phyloP scores from a whole-genome alignment of 345 rosid genomes.

The Cardamine resedifolia region DNA sequence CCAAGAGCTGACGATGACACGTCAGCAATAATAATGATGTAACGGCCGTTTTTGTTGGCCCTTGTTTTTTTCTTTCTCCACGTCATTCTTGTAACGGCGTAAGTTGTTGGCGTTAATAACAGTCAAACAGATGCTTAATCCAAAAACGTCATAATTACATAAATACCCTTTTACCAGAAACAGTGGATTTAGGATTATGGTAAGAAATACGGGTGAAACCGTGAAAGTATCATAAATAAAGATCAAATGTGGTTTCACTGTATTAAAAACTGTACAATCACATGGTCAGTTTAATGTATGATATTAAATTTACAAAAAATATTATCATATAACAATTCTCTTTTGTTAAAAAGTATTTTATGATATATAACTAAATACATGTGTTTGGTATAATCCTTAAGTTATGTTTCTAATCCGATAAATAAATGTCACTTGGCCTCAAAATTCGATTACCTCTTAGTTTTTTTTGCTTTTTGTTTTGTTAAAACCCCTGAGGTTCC shows the following conservation, averaged over 20 bases:
- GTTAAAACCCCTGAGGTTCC: not conserved
- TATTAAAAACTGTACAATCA: not conserved
- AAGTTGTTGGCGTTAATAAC: conserved; percentile 34
- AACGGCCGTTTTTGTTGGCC: conserved; percentile 36
- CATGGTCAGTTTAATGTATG: not conserved
- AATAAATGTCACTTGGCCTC: not conserved
- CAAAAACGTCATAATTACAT: not conserved
- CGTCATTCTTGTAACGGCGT: conserved; percentile 34
- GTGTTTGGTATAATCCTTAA: not conserved
- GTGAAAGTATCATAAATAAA: not conserved
- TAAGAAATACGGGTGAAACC: not conserved
- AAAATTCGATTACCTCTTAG: not conserved
- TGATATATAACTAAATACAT: not conserved
- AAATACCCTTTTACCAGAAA: not conserved
- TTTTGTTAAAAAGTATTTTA: not conserved
- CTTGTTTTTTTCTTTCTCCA: conserved; percentile 10
- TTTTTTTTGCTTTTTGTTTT: not conserved
- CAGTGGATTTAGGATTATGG: not conserved
- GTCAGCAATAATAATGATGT: conserved; percentile 36
- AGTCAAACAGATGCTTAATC: not conserved
- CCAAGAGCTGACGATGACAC: conserved; percentile 32
- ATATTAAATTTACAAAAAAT: not conserved
- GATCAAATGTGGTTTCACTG: not conserved
- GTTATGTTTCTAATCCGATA: not conserved
- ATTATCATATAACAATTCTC: not conserved